These are phyloP conservation scores for Ogataea salicorniae DNA, from an alignment of 805 yeast species.

Conservation along the genomic window DNA sequence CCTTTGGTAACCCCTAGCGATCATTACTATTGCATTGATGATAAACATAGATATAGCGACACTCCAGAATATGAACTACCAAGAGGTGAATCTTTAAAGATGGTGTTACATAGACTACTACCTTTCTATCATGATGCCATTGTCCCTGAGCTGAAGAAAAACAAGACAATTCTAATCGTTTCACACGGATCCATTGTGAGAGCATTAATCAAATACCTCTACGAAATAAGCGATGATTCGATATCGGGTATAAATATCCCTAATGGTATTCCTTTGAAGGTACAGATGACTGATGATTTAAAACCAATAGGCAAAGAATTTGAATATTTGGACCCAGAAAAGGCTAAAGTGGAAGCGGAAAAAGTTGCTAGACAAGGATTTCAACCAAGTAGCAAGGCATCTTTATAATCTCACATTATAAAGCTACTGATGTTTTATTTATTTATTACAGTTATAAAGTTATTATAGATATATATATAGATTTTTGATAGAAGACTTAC, in stretches of 20 bases:
- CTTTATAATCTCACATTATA: no score
- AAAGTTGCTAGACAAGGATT: constrained; percentile 76
- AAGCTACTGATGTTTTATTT: background rate
- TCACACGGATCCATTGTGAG: constrained; percentile 83
- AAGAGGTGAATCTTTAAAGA: constrained; percentile 64
- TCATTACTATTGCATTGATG: constrained; percentile 30
- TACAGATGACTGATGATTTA: constrained; percentile 48
- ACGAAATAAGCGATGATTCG: constrained; percentile 58
- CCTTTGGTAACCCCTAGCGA: constrained; percentile 40
- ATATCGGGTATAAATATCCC: constrained; percentile 76
- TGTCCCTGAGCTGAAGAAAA: constrained; percentile 40
- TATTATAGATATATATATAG: no score
- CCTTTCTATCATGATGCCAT: constrained; percentile 56
- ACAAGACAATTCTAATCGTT: constrained; percentile 59
- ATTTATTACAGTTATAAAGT: background rate
- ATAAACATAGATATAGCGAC: constrained; percentile 37
- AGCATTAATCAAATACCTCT: constrained; percentile 65
- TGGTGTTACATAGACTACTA: constrained; percentile 62
- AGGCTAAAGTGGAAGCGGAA: constrained; percentile 72
- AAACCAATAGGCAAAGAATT: constrained; percentile 33
- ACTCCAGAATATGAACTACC: constrained; percentile 50
- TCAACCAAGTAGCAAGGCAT: constrained; percentile 9
- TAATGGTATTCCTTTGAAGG: constrained; percentile 74
- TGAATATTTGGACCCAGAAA: constrained; percentile 74
- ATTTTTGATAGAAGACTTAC: no score